Evolutionary conservation across 305 asterid genomes (phyloP), one percentile per base, ranked within the genome.

Genomic region (Solanum hybrid): DNA sequence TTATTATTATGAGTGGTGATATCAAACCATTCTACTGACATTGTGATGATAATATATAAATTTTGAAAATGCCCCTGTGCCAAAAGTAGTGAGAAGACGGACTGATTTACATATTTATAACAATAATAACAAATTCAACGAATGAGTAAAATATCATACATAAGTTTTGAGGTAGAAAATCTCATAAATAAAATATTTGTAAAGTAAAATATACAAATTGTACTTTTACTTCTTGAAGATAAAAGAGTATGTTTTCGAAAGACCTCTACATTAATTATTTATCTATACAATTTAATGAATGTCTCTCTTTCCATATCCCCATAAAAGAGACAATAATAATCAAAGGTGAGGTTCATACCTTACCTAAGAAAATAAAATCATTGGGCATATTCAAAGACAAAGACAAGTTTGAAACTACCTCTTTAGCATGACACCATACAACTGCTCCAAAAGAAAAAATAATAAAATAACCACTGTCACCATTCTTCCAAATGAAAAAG

Each of bases 401-500:
- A 29, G 24, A 88, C 82, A 85, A 86, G 35, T 78, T 82, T 78
- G 77, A 89, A 90, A 91, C 86, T 87, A 42, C 31, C 69, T 4
- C 78, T 69, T 78, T 91, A 89, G 40, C 64, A 86, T 36, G 37
- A 89, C 80, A 87, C 84, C 88, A 84, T 88, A 66, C 24, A 71
- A 89, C 88, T 82, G 69, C 56, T 37, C 85, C 80, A 76, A 51
- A 24, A 32, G 56, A 77, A 90, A 88, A 16, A 60, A 10, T 7
- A 80, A 31, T 79, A 8, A 1, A 66, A 86, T 73, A 88, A 80
- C 29, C 82, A 56, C 64, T 80, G 84, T 69, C 73, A 36, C 84
- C 51, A 89, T 79, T 89, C 91, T 89, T 88, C 90, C 94, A 94
- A 93, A 89, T 27, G 91, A 29, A 82, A 92, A 85, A 82, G 66